phyloP scores from a whole-genome alignment of 257 asterid species.

The Lantana camara region DNA sequence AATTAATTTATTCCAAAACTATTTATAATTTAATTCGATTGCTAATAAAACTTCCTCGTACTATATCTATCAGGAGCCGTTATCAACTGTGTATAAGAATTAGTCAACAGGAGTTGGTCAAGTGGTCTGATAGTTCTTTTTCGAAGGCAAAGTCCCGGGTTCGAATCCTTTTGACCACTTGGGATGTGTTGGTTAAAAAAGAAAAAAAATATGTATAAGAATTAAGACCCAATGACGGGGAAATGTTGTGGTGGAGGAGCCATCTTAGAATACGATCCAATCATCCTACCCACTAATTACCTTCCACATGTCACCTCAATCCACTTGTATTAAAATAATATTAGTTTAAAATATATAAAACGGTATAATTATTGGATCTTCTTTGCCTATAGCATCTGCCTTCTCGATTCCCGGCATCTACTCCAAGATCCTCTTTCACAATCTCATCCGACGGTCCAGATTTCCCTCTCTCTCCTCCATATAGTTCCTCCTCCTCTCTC shows the following conservation, averaged over 20 bases:
- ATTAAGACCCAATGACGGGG: too few species aligned
- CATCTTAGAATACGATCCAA: neutral
- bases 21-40: too few species aligned
- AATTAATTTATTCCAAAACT: too few species aligned
- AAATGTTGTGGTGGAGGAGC: constrained; percentile 3
- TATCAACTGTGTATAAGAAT: too few species aligned
- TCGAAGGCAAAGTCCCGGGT: too few species aligned
- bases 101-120: too few species aligned
- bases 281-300: neutral
- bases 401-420: constrained; percentile 62
- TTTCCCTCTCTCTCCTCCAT: constrained; percentile 26
- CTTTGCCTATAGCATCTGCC: constrained; percentile 44
- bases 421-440: constrained; percentile 32
- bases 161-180: too few species aligned
- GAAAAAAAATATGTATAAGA: too few species aligned
- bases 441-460: constrained; percentile 41
- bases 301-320: constrained; percentile 6
- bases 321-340: constrained; percentile 8
- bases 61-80: too few species aligned
- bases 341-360: constrained; percentile 11
- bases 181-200: too few species aligned
- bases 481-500: constrained; percentile 17
- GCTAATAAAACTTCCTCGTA: too few species aligned
- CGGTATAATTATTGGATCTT: constrained; percentile 33
- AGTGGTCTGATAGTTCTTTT: too few species aligned